Conservation (phyloP, 1,284 basidiomycete species). For the Ustilago curta region DNA sequence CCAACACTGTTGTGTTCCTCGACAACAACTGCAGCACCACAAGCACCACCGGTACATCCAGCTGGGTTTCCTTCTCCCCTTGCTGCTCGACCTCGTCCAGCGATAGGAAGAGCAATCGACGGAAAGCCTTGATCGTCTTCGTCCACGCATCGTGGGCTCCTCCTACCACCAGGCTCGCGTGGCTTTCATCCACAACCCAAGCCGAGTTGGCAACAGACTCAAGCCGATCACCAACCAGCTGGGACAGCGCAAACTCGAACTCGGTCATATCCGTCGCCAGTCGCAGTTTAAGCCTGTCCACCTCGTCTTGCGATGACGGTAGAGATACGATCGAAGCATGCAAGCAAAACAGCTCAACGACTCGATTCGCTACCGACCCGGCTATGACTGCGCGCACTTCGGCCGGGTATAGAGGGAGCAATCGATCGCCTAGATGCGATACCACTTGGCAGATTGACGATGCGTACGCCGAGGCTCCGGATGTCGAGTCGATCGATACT, state of each 20-base stretch:
- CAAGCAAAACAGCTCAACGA: constrained; percentile 76
- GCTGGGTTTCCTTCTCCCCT: too few relatives aligned
- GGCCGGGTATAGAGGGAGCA: constrained; percentile 15
- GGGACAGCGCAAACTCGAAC: constrained; percentile 80
- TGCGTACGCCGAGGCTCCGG: constrained; percentile 28
- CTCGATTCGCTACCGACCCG: background rate
- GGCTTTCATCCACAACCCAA: background rate
- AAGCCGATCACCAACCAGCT: constrained; percentile 46
- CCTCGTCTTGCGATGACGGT: constrained; percentile 70
- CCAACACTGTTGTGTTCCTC: constrained; percentile 1
- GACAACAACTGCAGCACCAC: constrained; percentile 21
- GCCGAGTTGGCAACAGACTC: too few relatives aligned
- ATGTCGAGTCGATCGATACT: constrained; percentile 22
- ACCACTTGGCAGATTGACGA: constrained; percentile 18
- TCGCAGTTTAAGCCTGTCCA: constrained; percentile 89
- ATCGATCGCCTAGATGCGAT: constrained; percentile 3
- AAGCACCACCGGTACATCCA: background rate
- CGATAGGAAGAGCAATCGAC: constrained; percentile 20
- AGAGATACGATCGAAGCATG: constrained; percentile 82
- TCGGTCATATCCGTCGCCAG: constrained; percentile 94
- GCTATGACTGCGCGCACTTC: constrained; percentile 3
- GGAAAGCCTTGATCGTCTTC: constrained; percentile 19
- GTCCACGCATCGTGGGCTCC: background rate
- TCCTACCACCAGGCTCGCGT: background rate
- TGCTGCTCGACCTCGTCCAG: constrained; percentile 15